Conservation (phyloP, 2,329 filamentous ascomycete species). For the Xylariaceae sp. region DNA sequence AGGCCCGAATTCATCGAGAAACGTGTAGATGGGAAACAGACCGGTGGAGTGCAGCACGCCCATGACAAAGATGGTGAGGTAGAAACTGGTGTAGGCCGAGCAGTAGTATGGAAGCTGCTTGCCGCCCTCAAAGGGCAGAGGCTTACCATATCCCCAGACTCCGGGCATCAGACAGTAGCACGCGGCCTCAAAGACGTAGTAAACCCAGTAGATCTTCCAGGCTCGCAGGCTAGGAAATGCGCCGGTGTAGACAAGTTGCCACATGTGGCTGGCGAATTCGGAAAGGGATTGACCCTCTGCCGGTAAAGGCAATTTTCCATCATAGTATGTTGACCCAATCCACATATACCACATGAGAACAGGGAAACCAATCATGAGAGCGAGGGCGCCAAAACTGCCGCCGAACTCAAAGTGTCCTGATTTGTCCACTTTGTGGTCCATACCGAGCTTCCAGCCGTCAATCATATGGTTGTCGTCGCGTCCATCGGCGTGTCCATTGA, state of each 20-base stretch:
- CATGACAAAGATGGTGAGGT: conserved; percentile 72
- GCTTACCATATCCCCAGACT: conserved; percentile 82
- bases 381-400: conserved; percentile 71
- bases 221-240: conserved; percentile 79
- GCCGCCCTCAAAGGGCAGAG: conserved; percentile 74
- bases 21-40: conserved; percentile 81
- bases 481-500: conserved; percentile 10
- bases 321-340: conserved; percentile 90
- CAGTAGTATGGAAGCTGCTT: conserved; percentile 94
- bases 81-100: conserved; percentile 83
- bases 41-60: conserved; percentile 75
- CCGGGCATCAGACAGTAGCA: conserved; percentile 86
- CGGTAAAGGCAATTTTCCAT: conserved; percentile 72
- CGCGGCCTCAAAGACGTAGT: conserved; percentile 77
- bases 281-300: conserved; percentile 59
- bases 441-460: conserved; percentile 56
- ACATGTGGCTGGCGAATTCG: conserved; percentile 71
- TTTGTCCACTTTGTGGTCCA: conserved; percentile 59
- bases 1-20: conserved; percentile 93
- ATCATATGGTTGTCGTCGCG: conserved; percentile 32
- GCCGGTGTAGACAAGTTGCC: conserved; percentile 70
- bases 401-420: conserved; percentile 77
- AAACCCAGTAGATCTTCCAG: conserved; percentile 93
- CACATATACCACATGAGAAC: conserved; percentile 99
- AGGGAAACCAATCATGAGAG: conserved; percentile 94